Percentiles rank a stretch among this genome's conserved stretches.
phyloP scores from a whole-genome alignment of 208 protist species.

The Tritrichomonas foetus region DNA sequence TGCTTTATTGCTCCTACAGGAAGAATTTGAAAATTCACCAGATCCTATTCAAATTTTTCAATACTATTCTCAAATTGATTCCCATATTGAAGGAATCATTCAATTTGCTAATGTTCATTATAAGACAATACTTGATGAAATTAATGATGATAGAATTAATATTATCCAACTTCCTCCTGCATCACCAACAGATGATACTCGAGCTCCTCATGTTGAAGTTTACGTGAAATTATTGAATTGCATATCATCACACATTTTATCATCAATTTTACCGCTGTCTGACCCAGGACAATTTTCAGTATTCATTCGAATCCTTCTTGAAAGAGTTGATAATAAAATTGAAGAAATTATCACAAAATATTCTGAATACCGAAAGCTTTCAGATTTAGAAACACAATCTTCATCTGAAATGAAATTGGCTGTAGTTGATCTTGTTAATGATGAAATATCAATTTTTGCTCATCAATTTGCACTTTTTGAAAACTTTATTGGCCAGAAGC shows the following conservation, averaged over 20 bases:
- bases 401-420: not conserved
- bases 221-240: not conserved
- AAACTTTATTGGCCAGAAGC: not conserved
- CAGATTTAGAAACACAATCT: not conserved
- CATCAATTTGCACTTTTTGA: conserved; percentile 11
- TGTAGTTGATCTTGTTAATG: not conserved
- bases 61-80: not conserved
- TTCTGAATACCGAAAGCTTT: not conserved
- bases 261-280: not conserved
- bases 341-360: not conserved
- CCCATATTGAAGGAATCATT: not conserved
- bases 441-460: conserved; percentile 28
- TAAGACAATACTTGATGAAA: not conserved
- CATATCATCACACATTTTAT: not conserved
- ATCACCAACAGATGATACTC: not conserved
- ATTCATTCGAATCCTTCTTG: not conserved
- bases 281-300: not conserved
- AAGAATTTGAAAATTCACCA: not conserved
- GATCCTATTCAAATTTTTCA: not conserved
- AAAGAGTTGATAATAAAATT: not conserved
- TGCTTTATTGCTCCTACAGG: not conserved
- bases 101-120: not conserved
- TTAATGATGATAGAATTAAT: not conserved
- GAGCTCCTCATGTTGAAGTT: not conserved
- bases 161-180: not conserved